phyloP scores from a whole-genome alignment of 1,284 basidiomycete species.

The Sporisorium graminicola region DNA sequence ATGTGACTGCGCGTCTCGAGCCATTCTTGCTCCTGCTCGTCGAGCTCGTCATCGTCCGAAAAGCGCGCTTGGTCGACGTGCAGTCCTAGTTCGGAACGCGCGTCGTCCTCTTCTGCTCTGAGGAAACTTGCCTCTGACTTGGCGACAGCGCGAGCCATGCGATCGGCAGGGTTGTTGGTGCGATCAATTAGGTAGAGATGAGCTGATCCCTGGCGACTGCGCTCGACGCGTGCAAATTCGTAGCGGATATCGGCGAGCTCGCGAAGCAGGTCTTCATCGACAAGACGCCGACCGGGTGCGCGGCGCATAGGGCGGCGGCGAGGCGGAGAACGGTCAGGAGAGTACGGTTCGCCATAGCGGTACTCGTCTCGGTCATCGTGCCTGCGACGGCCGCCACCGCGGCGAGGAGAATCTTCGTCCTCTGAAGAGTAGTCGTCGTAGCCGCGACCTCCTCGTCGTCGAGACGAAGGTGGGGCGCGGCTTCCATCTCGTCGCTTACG shows the following conservation, averaged over 20 bases:
- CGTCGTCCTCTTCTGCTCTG: constrained; percentile 22
- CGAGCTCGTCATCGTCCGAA: constrained; percentile 23
- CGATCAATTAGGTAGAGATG: constrained; percentile 64
- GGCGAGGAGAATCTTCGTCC: constrained; percentile 32
- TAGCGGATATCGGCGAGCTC: constrained; percentile 60
- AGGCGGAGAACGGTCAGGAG: constrained; percentile 14
- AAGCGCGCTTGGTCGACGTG: constrained; percentile 25
- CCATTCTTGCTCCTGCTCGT: constrained; percentile 35
- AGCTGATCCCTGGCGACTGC: constrained; percentile 42
- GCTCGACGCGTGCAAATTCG: constrained; percentile 50
- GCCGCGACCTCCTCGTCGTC: constrained; percentile 23
- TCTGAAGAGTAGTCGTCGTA: constrained; percentile 41
- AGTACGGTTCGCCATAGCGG: constrained; percentile 9
- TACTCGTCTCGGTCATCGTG: constrained; percentile 16
- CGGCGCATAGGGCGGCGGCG: constrained; percentile 23
- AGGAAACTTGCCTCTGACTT: constrained; percentile 36
- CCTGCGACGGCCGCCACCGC: constrained; percentile 8
- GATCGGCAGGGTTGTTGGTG: constrained; percentile 57
- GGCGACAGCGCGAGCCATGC: constrained; percentile 52
- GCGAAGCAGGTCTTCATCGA: constrained; percentile 62
- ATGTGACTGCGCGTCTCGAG: constrained; percentile 33
- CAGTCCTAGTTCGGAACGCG: constrained; percentile 25
- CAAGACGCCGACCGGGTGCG: constrained; percentile 46
- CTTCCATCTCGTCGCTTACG: constrained; percentile 14
- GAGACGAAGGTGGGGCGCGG: constrained; percentile 3